phyloP scores from a whole-genome alignment of 768 basidiomycete genomes.

The Phlebiopsis gigantea region DNA sequence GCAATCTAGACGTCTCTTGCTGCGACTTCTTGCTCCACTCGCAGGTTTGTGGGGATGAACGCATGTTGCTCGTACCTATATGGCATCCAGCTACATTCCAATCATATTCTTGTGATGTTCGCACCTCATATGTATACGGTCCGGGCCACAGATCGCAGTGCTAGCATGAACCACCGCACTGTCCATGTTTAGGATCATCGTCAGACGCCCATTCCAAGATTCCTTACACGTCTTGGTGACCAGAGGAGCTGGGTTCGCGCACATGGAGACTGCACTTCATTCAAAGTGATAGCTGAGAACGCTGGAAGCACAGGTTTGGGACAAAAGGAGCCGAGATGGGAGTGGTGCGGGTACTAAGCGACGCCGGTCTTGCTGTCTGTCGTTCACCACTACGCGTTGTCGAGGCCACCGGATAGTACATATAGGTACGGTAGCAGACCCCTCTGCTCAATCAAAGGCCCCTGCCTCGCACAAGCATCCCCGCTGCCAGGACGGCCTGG shows the following conservation, averaged over 20 bases:
- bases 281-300: neutral
- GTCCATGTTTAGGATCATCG: neutral
- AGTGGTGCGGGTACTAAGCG: conserved; percentile 6
- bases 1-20: neutral
- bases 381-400: conserved; percentile 3
- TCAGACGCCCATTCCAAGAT: neutral
- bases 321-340: conserved; percentile 5
- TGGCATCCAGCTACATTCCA: neutral
- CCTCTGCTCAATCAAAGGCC: neutral
- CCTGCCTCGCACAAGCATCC: neutral
- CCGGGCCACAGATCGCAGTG: neutral
- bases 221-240: conserved; percentile 6
- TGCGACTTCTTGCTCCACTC: neutral
- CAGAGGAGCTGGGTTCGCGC: neutral
- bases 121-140: neutral
- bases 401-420: neutral
- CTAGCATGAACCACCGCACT: neutral
- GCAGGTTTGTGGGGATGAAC: neutral
- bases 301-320: conserved; percentile 4
- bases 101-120: neutral
- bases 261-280: conserved; percentile 1
- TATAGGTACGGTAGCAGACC: neutral
- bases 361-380: conserved; percentile 4
- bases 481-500: neutral
- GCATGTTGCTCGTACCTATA: neutral